Evolutionary conservation across 2,329 filamentous ascomycete genomes (phyloP).

Genomic region (Plectosphaerella plurivora): DNA sequence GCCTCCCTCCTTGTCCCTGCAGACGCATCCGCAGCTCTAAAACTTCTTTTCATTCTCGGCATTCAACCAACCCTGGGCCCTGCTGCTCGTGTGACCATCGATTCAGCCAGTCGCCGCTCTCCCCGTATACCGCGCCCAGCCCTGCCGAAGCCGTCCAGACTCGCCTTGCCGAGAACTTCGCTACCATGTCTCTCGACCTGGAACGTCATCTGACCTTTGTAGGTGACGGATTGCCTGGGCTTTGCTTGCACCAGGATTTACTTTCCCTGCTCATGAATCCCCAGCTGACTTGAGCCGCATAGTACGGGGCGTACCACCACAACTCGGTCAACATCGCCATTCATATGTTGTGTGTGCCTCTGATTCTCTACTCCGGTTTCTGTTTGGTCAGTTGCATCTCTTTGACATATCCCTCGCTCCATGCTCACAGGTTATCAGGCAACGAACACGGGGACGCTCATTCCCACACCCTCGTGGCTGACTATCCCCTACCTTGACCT

Average conservation of each 20-base stretch:
- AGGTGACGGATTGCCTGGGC: slow-evolving; percentile 28
- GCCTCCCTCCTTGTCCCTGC: too few species aligned
- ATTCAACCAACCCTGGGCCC: too few species aligned
- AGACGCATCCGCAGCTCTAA: too few species aligned
- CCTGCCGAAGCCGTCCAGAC: too few species aligned
- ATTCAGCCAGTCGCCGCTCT: too few species aligned
- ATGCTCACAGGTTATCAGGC: slow-evolving; percentile 34
- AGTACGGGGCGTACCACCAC: slow-evolving; percentile 85
- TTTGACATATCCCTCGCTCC: neutral
- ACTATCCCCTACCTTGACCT: slow-evolving; percentile 63
- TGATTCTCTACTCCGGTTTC: slow-evolving; percentile 68
- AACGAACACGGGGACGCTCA: slow-evolving; percentile 58
- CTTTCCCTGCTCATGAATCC: neutral
- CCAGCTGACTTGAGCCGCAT: slow-evolving; percentile 7
- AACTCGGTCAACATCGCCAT: slow-evolving; percentile 73
- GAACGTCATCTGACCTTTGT: slow-evolving; percentile 82
- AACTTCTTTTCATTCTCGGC: too few species aligned
- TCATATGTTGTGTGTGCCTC: slow-evolving; percentile 74
- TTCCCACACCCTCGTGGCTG: slow-evolving; percentile 62
- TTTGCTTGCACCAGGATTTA: neutral
- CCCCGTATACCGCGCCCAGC: too few species aligned
- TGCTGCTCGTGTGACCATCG: too few species aligned
- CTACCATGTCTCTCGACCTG: slow-evolving; percentile 64
- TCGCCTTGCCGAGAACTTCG: neutral
- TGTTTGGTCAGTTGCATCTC: slow-evolving; percentile 56